Conservation (phyloP, 78 protist genomes). For the Fonticula alba region DNA sequence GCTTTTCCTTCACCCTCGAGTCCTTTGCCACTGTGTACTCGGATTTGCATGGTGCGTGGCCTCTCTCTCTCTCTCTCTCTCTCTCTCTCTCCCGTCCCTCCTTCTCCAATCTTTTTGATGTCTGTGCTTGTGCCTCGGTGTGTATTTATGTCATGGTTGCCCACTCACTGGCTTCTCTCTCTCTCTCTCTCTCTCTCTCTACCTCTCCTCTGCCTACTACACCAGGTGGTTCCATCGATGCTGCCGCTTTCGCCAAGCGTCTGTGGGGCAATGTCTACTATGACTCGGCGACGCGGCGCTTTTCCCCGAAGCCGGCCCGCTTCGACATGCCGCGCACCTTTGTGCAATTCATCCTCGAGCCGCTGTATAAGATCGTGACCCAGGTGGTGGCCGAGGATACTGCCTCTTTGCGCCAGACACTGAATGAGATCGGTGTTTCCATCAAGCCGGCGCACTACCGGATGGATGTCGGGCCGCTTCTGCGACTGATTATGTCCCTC, state of each 20-base stretch:
- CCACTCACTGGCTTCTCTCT: constrained; percentile 58
- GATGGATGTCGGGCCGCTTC: constrained; percentile 46
- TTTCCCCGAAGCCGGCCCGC: constrained; percentile 18
- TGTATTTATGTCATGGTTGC: too few species aligned
- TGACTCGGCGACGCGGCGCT: constrained; percentile 26
- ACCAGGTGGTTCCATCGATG: too few species aligned
- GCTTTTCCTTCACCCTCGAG: constrained; percentile 61
- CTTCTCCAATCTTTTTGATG: background rate
- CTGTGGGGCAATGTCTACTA: constrained; percentile 89
- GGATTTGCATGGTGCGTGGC: background rate
- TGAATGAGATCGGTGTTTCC: constrained; percentile 49
- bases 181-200: too few species aligned
- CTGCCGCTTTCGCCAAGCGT: constrained; percentile 68
- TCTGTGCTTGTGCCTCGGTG: too few species aligned
- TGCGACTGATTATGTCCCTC: constrained; percentile 29
- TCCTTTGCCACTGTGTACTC: constrained; percentile 65
- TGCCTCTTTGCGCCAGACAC: background rate
- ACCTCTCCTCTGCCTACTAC: too few species aligned
- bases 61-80: too few species aligned
- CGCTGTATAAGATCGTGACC: constrained; percentile 78
- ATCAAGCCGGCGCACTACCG: constrained; percentile 17
- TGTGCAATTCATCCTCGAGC: constrained; percentile 83
- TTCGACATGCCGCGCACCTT: constrained; percentile 37
- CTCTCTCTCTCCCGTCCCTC: too few species aligned
- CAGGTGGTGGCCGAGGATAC: constrained; percentile 19